Percentiles rank a stretch among this genome's conserved stretches.
Conservation (phyloP, 495 filamentous ascomycete genomes). For the Penicillium diatomitis region DNA sequence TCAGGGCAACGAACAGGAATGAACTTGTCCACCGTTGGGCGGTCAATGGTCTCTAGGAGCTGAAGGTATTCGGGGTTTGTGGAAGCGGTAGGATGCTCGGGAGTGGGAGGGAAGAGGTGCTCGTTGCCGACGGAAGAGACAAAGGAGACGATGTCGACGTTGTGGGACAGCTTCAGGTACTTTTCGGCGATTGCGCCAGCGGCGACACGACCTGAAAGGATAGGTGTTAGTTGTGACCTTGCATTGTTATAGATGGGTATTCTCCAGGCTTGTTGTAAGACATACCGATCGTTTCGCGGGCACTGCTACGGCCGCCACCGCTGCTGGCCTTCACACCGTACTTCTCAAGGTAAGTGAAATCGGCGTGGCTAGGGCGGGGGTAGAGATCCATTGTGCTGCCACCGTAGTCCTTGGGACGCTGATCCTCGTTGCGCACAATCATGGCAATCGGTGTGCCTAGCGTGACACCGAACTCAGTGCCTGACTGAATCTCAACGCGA, state of each 20-base stretch:
- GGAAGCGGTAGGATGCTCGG: constrained; percentile 58
- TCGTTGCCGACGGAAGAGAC: constrained; percentile 76
- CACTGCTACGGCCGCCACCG: constrained; percentile 85
- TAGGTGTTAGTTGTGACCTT: neutral
- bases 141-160: constrained; percentile 86
- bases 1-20: constrained; percentile 83
- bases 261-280: neutral
- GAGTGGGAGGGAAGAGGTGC: constrained; percentile 75
- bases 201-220: constrained; percentile 60
- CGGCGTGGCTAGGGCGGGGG: constrained; percentile 88
- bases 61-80: constrained; percentile 80
- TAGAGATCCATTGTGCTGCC: constrained; percentile 84
- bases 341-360: constrained; percentile 95
- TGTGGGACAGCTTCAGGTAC: constrained; percentile 70
- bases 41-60: constrained; percentile 63
- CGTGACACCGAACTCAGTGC: constrained; percentile 86
- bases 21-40: constrained; percentile 72
- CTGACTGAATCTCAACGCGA: constrained; percentile 83
- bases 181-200: constrained; percentile 96
- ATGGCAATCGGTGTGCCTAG: constrained; percentile 88
- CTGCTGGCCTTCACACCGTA: constrained; percentile 92
- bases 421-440: constrained; percentile 84
- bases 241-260: neutral
- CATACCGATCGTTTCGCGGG: constrained; percentile 81
- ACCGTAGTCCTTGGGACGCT: constrained; percentile 89